Evolutionary conservation across 75 land plant species (phyloP).

Genomic region (Selaginella moellendorffii): DNA sequence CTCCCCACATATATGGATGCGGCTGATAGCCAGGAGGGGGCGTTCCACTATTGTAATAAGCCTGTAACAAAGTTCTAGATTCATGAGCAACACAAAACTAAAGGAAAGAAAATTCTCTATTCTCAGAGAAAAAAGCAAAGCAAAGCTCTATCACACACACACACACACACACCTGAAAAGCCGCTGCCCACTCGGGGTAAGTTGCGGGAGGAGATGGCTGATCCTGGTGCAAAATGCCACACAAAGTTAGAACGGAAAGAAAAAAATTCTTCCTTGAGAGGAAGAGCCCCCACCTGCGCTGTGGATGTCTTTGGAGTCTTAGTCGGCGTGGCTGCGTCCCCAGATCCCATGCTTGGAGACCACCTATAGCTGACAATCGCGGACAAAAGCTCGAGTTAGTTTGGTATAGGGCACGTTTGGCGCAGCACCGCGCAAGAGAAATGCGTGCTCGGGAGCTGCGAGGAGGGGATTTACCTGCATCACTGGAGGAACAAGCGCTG

Average conservation of each 20-base stretch:
- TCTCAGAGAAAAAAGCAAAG: too few species aligned
- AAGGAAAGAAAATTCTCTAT: neutral
- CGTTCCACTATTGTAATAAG: slow-evolving; percentile 57
- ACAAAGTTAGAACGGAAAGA: too few species aligned
- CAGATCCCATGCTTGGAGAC: slow-evolving; percentile 31
- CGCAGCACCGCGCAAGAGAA: too few species aligned
- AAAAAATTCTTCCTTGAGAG: neutral
- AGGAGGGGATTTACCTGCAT: neutral
- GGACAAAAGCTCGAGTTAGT: neutral
- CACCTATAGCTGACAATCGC: neutral
- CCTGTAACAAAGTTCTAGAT: slow-evolving; percentile 26
- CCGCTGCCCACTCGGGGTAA: slow-evolving; percentile 63
- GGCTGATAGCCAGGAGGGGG: slow-evolving; percentile 69
- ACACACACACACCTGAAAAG: slow-evolving; percentile 41
- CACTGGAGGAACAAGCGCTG: too few species aligned
- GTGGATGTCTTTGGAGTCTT: slow-evolving; percentile 36
- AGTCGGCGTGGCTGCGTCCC: slow-evolving; percentile 40
- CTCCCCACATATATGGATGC: slow-evolving; percentile 78
- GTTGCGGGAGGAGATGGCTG: slow-evolving; percentile 29
- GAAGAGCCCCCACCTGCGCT: slow-evolving; percentile 28
- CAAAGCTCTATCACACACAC: too few species aligned
- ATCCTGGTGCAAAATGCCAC: too few species aligned
- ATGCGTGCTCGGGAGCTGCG: too few species aligned
- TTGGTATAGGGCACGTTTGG: too few species aligned
- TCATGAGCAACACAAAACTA: neutral